Percentiles rank a stretch among this genome's conserved stretches.
phyloP scores from a whole-genome alignment of 2,329 filamentous ascomycete species.

The Xylaria sp. region DNA sequence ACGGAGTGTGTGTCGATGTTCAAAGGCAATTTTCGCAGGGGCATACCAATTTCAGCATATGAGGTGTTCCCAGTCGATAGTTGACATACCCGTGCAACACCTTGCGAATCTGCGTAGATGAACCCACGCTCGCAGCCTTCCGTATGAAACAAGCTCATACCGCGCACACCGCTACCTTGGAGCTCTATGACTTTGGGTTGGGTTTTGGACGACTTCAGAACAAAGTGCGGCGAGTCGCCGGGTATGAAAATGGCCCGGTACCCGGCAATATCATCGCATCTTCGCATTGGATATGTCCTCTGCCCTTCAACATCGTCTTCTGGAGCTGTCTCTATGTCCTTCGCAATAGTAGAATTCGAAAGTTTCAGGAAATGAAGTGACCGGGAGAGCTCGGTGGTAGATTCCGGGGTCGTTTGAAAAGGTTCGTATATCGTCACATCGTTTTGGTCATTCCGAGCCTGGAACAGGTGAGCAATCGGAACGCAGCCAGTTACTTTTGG shows the following conservation, averaged over 20 bases:
- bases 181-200: constrained; percentile 79
- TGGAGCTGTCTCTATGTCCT: constrained; percentile 59
- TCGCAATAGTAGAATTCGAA: constrained; percentile 74
- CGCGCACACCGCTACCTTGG: constrained; percentile 73
- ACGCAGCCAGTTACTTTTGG: not conserved
- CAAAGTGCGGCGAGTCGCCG: constrained; percentile 80
- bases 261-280: constrained; percentile 74
- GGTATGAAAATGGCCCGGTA: constrained; percentile 86
- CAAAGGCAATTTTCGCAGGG: constrained; percentile 76
- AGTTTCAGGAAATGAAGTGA: constrained; percentile 82
- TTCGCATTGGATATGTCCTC: constrained; percentile 65
- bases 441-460: constrained; percentile 82
- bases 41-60: constrained; percentile 80
- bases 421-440: constrained; percentile 91
- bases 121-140: constrained; percentile 83
- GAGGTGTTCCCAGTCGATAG: constrained; percentile 71
- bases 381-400: constrained; percentile 59
- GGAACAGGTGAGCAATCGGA: constrained; percentile 28
- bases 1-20: constrained; percentile 77
- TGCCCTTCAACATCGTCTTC: constrained; percentile 63
- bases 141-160: constrained; percentile 81
- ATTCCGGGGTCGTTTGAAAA: constrained; percentile 62
- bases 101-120: constrained; percentile 79
- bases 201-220: constrained; percentile 84
- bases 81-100: constrained; percentile 78